Percentiles rank a stretch among this genome's conserved stretches.
Conservation (phyloP, 441 rosid genomes). For the Kokia cookei region DNA sequence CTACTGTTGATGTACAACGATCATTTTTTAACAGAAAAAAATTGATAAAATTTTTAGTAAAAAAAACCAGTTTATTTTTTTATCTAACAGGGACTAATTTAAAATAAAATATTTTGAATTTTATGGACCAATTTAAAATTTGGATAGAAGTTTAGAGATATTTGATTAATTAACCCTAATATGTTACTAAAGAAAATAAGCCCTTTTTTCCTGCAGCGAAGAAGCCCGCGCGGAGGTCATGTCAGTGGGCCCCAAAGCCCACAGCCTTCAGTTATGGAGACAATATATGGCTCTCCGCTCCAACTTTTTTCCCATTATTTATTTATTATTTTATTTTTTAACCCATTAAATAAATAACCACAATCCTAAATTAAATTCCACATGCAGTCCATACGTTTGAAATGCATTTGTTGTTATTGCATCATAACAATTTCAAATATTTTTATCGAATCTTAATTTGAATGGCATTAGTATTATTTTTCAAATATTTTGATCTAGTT, state of each 20-base stretch:
- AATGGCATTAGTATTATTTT: too few species aligned
- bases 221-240: conserved; percentile 67
- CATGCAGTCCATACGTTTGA: not conserved
- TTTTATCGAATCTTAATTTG: too few species aligned
- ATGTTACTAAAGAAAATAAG: not conserved
- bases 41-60: too few species aligned
- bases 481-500: too few species aligned
- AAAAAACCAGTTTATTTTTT: too few species aligned
- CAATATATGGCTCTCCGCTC: conserved; percentile 28
- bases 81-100: too few species aligned
- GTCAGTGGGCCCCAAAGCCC: conserved; percentile 45
- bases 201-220: conserved; percentile 21
- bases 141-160: too few species aligned
- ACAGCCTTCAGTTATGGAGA: conserved; percentile 34
- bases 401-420: not conserved
- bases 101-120: too few species aligned
- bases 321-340: not conserved
- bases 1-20: too few species aligned
- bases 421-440: not conserved
- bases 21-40: too few species aligned
- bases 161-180: too few species aligned
- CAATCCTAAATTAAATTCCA: not conserved
- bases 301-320: not conserved
- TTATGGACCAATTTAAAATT: too few species aligned
- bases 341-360: not conserved